Evolutionary conservation across 2,329 filamentous ascomycete species (phyloP), one percentile per base, ranked within the genome.

Genomic region (Ascochyta clinopodiicola): DNA sequence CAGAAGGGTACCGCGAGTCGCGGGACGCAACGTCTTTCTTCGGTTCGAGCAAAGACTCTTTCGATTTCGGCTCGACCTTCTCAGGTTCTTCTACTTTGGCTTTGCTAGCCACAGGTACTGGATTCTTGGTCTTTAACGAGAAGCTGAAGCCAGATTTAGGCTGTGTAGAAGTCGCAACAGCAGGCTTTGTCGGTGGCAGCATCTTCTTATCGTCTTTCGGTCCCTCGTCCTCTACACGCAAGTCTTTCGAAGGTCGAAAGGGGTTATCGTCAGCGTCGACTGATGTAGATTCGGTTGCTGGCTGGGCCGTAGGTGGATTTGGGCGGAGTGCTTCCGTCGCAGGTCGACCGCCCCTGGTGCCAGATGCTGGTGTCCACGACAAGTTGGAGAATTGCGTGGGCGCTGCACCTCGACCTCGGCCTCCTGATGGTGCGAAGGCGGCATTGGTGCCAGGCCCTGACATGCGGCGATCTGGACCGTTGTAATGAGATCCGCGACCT

Each of bases 71-170:
- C 74, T 78, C 64, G 74, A 77, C 47, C 31, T 61, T 67, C 37
- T 69, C 63, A 8, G 66, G 59, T 39, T 70, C 58, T 13, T 78
- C 77, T 47, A 84, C 64, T 56, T 83, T 81, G 25, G 79, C 76
- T 59, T 82, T 82, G 42, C 79, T 78, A 53, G 81, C 79, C 58
- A 83, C 79, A 24, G 79, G 77, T 19, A 87, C 81, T 3, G 83
- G 81, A 10, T 81, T 83, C 37, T 89, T 84, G 9, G 88, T 84
- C 73, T 97, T 97, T 75, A 98, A 92, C 1, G 92, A 92, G 74
- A 98, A 98, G 73, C 92, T 96, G 69, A 97, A 96, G 2, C 79
- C 79, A 55, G 80, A 79, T 43, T 70, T 80, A 73, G 56, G 76
- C 69, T 56, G 83, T 80, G 84, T 82, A 2, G 81, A 79, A 19